phyloP scores from a whole-genome alignment of 2,329 filamentous ascomycete species.

The Scytalidium lignicola region DNA sequence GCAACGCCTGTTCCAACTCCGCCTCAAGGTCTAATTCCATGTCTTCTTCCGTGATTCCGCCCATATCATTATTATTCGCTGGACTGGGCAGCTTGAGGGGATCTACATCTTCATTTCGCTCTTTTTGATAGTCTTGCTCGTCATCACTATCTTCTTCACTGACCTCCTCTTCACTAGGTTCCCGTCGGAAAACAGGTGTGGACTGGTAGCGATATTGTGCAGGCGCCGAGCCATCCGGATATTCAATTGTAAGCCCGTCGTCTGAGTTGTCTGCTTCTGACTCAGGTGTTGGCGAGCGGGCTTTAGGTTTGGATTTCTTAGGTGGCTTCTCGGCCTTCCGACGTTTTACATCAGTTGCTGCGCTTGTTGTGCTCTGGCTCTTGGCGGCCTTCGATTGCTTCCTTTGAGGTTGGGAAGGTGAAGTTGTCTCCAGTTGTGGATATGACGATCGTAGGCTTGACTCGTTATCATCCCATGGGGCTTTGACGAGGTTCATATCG shows the following conservation, averaged over 20 bases:
- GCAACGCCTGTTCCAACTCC: conserved; percentile 26
- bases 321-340: conserved; percentile 25
- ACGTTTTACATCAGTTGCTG: conserved; percentile 20
- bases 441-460: conserved; percentile 62
- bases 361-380: conserved; percentile 23
- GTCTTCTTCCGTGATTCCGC: conserved; percentile 24
- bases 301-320: conserved; percentile 27
- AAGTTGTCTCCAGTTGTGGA: conserved; percentile 48
- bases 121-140: conserved; percentile 30
- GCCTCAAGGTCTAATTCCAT: conserved; percentile 27
- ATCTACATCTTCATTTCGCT: conserved; percentile 29
- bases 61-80: conserved; percentile 31
- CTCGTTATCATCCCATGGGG: conserved; percentile 59
- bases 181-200: conserved; percentile 20
- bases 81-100: conserved; percentile 50
- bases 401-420: conserved; percentile 13
- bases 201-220: conserved; percentile 17
- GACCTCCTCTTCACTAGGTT: conserved; percentile 28
- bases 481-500: conserved; percentile 77
- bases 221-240: conserved; percentile 43
- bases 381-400: conserved; percentile 11
- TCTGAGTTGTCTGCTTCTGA: conserved; percentile 44
- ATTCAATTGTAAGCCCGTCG: conserved; percentile 53
- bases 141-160: conserved; percentile 41
- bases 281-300: conserved; percentile 25